Percentiles rank a stretch among this genome's conserved stretches.
Conservation (phyloP, 2,329 filamentous ascomycete genomes). For the Elsinoe batatas region DNA sequence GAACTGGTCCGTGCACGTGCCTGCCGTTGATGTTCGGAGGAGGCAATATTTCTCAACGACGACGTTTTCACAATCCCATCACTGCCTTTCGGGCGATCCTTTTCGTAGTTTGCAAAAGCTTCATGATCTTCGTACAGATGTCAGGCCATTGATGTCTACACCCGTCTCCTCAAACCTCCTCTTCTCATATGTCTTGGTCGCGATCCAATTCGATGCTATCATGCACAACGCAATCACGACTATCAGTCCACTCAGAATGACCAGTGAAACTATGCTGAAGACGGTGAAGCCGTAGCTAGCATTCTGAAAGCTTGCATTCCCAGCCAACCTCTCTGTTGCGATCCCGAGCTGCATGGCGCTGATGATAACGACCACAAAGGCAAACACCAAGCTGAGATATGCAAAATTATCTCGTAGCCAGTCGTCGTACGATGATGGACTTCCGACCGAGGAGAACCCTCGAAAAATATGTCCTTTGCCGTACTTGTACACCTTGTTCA, state of each 20-base stretch:
- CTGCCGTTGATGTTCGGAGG: neutral
- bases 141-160: neutral
- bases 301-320: slow-evolving; percentile 33
- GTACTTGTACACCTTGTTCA: slow-evolving; percentile 16
- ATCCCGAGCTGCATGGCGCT: slow-evolving; percentile 21
- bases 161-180: neutral
- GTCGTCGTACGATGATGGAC: slow-evolving; percentile 5
- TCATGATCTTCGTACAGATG: neutral
- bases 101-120: neutral
- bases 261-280: slow-evolving; percentile 32
- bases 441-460: slow-evolving; percentile 9
- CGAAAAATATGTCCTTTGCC: slow-evolving; percentile 4
- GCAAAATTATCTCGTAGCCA: slow-evolving; percentile 15
- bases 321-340: slow-evolving; percentile 19
- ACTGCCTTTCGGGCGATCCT: neutral
- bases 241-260: slow-evolving; percentile 16
- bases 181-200: neutral
- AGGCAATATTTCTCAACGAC: slow-evolving; percentile 1
- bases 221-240: neutral
- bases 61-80: neutral
- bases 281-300: slow-evolving; percentile 41
- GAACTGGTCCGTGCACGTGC: slow-evolving; percentile 5
- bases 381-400: slow-evolving; percentile 1
- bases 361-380: slow-evolving; percentile 11
- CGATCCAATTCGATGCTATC: neutral